These are phyloP conservation scores for Arthrobotrys musiformis DNA, from an alignment of 2,329 filamentous ascomycete species.

Conservation along the genomic window DNA sequence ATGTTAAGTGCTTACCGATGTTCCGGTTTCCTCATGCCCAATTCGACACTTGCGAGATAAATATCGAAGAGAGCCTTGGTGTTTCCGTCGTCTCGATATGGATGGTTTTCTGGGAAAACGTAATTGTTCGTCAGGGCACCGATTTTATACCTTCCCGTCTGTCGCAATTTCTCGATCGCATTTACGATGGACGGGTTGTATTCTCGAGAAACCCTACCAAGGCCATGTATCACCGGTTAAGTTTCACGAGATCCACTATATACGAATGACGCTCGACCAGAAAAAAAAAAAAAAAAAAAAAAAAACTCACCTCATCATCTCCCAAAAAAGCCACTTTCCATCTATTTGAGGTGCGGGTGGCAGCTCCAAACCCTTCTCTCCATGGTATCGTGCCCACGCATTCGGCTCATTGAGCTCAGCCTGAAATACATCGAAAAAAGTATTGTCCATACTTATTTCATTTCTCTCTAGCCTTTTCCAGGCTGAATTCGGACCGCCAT, in stretches of 20 bases:
- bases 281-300: conserved; percentile 59
- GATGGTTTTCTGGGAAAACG: conserved; percentile 80
- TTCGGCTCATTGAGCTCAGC: conserved; percentile 74
- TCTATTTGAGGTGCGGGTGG: conserved; percentile 79
- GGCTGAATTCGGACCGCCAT: conserved; percentile 78
- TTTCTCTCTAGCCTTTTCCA: conserved; percentile 92
- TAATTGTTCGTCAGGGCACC: conserved; percentile 86
- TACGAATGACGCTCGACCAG: neutral
- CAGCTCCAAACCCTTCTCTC: conserved; percentile 47
- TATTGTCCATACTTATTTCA: conserved; percentile 77
- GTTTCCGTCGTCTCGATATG: conserved; percentile 68
- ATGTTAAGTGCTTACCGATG: conserved; percentile 63
- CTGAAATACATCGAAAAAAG: conserved; percentile 81
- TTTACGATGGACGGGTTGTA: conserved; percentile 87
- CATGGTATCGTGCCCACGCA: conserved; percentile 77
- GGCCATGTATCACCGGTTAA: conserved; percentile 33
- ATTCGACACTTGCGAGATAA: conserved; percentile 86
- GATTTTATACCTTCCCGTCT: conserved; percentile 72
- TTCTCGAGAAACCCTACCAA: conserved; percentile 45
- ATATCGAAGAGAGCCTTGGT: conserved; percentile 80
- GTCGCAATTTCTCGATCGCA: conserved; percentile 76
- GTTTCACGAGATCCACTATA: conserved; percentile 7
- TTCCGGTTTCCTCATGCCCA: conserved; percentile 88
- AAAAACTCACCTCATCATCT: conserved; percentile 82
- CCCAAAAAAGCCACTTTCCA: conserved; percentile 82